Base-by-base conservation (phyloP, 1,284 basidiomycete genomes). In the Cryptococcus sp. region DNA sequence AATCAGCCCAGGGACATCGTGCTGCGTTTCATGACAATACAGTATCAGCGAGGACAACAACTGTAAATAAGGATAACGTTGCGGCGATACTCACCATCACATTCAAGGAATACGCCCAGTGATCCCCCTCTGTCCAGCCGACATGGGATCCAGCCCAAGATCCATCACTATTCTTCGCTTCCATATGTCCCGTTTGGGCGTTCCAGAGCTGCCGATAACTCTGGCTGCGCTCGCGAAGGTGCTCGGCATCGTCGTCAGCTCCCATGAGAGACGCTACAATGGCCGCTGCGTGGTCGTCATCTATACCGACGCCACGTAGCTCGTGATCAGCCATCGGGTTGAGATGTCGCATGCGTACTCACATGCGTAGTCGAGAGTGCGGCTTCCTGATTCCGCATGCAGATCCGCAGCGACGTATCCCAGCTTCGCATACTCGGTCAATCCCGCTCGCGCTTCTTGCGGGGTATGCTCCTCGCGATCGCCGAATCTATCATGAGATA, bases 61-160 rank as follows among this genome's bases (percentile, higher is more conserved):
- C 48, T 10, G 40, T 46, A 5, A 2, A 5, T 2, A 37, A 1
- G 4, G 8, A 34, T 25, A n/a, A 25, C 1, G 11, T n/a, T 10
- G 16, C 16, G 26, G 8, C 13, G 26, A 13, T 8, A 62, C 68
- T 43, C 47, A 73, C 72, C 74, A 70, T 74, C 5, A 89, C 87
- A 51, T 89, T 86, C 63, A 90, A 86, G 2, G 87, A 85, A 72
- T 91, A 91, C 8, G 86, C 87, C 88, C 88, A 90, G 77, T 87
- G 87, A 72, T 91, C 89, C 39, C 88, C 89, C 78, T 89, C 89
- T 7, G 86, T 90, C 89, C 87, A 91, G 0, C 87, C 89, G 16
- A 75, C 81, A 54, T 85, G 82, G 26, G 81, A 80, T 16, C 89
- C 88, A 0, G 88, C 89, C 85, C 86, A 91, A 3, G 81, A 76